These are phyloP conservation scores for Anisodus tanguticus DNA, from an alignment of 257 asterid species.

Conservation along the genomic window DNA sequence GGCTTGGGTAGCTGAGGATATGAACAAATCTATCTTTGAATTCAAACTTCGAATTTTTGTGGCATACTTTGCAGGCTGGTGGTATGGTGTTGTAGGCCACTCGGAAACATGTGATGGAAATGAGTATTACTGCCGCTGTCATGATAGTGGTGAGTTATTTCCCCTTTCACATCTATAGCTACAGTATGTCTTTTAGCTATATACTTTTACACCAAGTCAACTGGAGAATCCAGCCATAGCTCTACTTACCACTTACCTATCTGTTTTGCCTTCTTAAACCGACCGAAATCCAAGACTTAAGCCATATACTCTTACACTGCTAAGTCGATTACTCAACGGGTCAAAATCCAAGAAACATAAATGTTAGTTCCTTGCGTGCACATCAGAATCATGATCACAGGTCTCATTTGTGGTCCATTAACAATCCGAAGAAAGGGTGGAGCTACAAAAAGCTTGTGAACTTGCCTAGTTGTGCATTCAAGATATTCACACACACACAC, in stretches of 20 bases:
- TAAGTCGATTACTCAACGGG: neutral
- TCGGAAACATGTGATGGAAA: constrained; percentile 79
- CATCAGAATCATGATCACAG: constrained; percentile 9
- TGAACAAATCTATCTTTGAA: constrained; percentile 38
- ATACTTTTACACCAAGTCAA: constrained; percentile 20
- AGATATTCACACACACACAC: neutral
- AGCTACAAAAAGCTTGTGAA: neutral
- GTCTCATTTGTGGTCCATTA: constrained; percentile 14
- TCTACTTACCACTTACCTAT: constrained; percentile 7
- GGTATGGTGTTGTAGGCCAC: constrained; percentile 97
- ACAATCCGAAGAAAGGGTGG: neutral
- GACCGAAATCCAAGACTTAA: neutral
- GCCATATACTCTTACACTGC: too few relatives aligned
- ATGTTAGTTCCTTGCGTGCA: neutral
- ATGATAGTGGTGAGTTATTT: constrained; percentile 69
- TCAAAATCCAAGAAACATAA: neutral
- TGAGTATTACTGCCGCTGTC: constrained; percentile 70
- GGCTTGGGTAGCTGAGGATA: constrained; percentile 23
- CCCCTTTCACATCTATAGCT: constrained; percentile 18
- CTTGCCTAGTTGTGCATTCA: neutral
- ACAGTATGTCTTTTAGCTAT: neutral
- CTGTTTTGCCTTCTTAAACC: neutral
- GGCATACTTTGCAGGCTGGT: constrained; percentile 72
- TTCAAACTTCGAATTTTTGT: constrained; percentile 38
- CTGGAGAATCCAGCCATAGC: neutral